Base-by-base conservation (phyloP, 768 basidiomycete species). In the Amanita exitialis region DNA sequence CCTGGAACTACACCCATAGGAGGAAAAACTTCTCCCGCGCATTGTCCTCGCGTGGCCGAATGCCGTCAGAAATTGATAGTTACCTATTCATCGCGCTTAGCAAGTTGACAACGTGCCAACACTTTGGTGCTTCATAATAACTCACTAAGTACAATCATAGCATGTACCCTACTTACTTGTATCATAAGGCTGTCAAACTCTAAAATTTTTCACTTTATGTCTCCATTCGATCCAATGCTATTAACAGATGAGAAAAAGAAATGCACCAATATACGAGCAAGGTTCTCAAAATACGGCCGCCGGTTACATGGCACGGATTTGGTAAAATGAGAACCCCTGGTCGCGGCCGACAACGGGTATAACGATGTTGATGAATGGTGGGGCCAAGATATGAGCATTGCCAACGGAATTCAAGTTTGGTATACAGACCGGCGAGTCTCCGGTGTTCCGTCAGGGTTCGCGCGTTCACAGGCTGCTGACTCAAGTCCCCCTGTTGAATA, bases 31-130 rank as follows among this genome's bases (percentile, higher is more conserved):
- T 36, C 25, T 48, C 25, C 45, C 36, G 23, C 44, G 21, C 41
- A 45, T 59, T 53, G 21, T 41, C 28, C 20, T 49, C 42, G n/a
- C 18, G 7, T 20, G 23, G 20, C 32, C 36, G 34, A 35, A 20
- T 34, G 30, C 30, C 15, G 12, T 12, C 30, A 9, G 28, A 32
- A 47, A 16, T 12, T 42, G 23, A 27, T 4, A 9, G 1, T 28
- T 44, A 44, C 23, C 12, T 25, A 25, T 43, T 25, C 25, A 13
- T 15, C 7, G 21, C 15, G 21, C 12, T 13, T 15, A 28, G 25
- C 42, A 10, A 21, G 20, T 21, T 41, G 18, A 20, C 39, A 20
- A 20, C n/a, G 18, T 15, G 25, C 27, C 16, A 6, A 27, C 27
- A 27, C 25, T 15, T 25, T 27, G 27, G 7, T 16, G 16, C 16